These are phyloP conservation scores for Acanthamoeba royreba DNA, from an alignment of 208 protist species.

Conservation along the genomic window DNA sequence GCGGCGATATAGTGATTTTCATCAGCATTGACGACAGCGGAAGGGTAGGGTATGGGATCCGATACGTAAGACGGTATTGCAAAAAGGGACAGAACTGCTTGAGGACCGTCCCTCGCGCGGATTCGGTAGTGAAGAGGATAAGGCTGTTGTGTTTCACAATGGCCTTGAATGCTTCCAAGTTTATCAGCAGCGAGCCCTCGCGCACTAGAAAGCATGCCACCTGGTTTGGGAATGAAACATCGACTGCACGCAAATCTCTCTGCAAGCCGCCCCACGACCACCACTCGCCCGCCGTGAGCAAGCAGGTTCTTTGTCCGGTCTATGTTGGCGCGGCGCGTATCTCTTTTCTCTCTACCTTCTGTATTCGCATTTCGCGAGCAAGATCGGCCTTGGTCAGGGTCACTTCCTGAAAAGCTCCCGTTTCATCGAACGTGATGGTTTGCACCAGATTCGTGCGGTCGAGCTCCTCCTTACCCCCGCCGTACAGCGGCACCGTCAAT, in stretches of 20 bases:
- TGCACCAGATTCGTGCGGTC: background rate
- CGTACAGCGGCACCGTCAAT: background rate
- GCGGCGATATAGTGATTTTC: too few relatives aligned
- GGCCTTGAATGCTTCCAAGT: background rate
- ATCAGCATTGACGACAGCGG: too few relatives aligned
- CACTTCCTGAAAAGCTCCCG: background rate
- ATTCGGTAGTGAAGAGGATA: background rate
- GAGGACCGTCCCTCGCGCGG: background rate
- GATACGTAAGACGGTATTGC: background rate
- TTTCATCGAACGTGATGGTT: background rate
- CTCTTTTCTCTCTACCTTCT: background rate
- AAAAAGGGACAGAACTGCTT: background rate
- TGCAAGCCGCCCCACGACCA: background rate
- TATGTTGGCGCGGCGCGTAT: background rate
- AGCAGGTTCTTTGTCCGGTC: background rate
- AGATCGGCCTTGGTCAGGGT: background rate
- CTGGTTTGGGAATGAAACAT: conserved; percentile 13
- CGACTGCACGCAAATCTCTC: background rate
- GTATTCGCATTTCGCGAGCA: background rate
- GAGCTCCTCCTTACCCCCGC: background rate
- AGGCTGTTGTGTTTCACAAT: background rate
- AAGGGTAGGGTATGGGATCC: too few relatives aligned
- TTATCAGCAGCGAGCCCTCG: background rate
- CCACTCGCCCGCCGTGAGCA: background rate
- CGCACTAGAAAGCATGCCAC: conserved; percentile 9